phyloP scores from a whole-genome alignment of 2,329 filamentous ascomycete genomes.

The Ascomycota sp. region DNA sequence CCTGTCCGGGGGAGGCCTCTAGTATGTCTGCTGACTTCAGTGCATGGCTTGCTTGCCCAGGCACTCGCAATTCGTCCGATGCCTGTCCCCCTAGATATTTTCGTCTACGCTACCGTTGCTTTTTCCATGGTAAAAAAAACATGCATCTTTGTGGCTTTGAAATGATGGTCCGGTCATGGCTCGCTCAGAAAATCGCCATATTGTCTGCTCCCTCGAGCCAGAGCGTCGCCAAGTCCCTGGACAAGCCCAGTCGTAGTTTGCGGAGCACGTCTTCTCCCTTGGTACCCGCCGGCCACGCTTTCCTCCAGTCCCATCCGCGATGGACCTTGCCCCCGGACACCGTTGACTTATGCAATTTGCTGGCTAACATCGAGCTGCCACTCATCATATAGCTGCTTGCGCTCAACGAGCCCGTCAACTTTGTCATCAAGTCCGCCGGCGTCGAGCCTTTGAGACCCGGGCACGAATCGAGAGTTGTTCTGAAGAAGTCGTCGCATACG shows the following conservation, averaged over 20 bases:
- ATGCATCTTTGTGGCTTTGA: too few species aligned
- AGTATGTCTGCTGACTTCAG: too few species aligned
- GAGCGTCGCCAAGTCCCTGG: constrained; percentile 49
- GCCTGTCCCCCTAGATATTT: too few species aligned
- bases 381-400: constrained; percentile 49
- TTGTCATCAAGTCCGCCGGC: constrained; percentile 42
- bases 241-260: constrained; percentile 51
- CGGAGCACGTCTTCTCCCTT: constrained; percentile 51
- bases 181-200: constrained; percentile 18
- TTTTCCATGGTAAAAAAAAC: background rate
- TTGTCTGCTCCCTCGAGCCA: constrained; percentile 49
- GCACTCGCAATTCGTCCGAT: too few species aligned
- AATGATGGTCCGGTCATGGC: too few species aligned
- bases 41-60: too few species aligned
- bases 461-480: constrained; percentile 51
- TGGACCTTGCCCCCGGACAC: constrained; percentile 30
- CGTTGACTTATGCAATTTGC: constrained; percentile 39
- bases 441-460: constrained; percentile 41
- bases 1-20: too few species aligned
- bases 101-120: too few species aligned
- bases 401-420: constrained; percentile 33
- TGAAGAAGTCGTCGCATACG: constrained; percentile 60
- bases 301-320: constrained; percentile 60
- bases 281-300: constrained; percentile 48
- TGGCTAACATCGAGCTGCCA: constrained; percentile 51